These are phyloP conservation scores for Amanita rubescens DNA, from an alignment of 768 basidiomycete genomes.

Conservation along the genomic window DNA sequence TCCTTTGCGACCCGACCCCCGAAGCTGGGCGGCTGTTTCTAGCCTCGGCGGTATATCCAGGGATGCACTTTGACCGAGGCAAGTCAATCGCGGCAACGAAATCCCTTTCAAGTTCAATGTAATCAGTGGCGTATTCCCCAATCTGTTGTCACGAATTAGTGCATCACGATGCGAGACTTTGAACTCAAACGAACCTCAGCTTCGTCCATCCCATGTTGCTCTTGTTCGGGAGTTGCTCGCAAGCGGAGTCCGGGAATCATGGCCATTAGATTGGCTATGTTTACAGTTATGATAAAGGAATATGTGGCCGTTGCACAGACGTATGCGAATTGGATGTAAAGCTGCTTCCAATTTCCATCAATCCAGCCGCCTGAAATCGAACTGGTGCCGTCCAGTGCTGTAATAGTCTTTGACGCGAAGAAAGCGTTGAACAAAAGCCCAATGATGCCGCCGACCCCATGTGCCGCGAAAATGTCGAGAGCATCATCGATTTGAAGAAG, in stretches of 20 bases:
- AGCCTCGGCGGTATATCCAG: background rate
- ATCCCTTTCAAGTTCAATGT: conserved; percentile 62
- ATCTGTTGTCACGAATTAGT: conserved; percentile 30
- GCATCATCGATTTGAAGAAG: conserved; percentile 75
- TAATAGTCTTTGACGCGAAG: conserved; percentile 61
- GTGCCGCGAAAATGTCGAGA: conserved; percentile 90
- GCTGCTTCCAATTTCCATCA: conserved; percentile 69
- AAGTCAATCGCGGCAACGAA: conserved; percentile 34
- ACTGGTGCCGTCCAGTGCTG: conserved; percentile 63
- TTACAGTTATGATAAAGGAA: conserved; percentile 53
- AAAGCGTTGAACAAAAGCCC: conserved; percentile 69
- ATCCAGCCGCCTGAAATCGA: conserved; percentile 60
- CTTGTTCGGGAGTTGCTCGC: conserved; percentile 45
- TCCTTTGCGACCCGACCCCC: background rate
- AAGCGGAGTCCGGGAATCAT: conserved; percentile 51
- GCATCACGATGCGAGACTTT: background rate
- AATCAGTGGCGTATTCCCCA: conserved; percentile 64
- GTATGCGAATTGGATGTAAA: conserved; percentile 71
- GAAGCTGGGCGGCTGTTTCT: background rate
- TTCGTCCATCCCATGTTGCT: conserved; percentile 62
- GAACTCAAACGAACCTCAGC: conserved; percentile 42
- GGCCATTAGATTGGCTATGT: conserved; percentile 49
- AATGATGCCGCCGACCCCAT: conserved; percentile 78
- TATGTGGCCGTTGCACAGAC: conserved; percentile 51
- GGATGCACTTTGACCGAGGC: background rate